Conservation (phyloP, 768 basidiomycete genomes). For the Lanmaoa rubissima region DNA sequence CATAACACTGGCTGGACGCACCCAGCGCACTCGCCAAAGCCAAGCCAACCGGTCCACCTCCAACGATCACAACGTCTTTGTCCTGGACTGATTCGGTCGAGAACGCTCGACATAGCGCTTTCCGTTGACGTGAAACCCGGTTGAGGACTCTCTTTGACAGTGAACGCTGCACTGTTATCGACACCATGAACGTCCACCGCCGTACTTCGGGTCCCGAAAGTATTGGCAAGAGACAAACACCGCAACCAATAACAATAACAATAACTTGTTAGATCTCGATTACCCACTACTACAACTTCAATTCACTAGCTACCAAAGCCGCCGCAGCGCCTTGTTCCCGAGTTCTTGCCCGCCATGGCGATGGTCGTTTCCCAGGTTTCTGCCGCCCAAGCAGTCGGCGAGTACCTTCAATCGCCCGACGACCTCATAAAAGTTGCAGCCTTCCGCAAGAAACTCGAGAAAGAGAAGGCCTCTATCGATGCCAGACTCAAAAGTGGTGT, state of each 20-base stretch:
- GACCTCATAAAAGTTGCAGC: slow-evolving; percentile 87
- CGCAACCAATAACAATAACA: neutral
- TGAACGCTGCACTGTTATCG: slow-evolving; percentile 2
- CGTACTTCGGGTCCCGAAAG: too few relatives aligned
- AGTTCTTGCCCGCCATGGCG: slow-evolving; percentile 16
- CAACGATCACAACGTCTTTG: slow-evolving; percentile 90
- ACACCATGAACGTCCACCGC: slow-evolving; percentile 3
- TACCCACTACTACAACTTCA: neutral
- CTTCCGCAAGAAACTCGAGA: slow-evolving; percentile 91
- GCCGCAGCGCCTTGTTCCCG: too few relatives aligned
- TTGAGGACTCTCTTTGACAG: slow-evolving; percentile 4
- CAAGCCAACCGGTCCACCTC: slow-evolving; percentile 90
- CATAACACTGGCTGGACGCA: slow-evolving; percentile 35
- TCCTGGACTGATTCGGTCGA: slow-evolving; percentile 38
- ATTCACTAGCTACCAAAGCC: neutral
- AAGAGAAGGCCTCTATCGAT: slow-evolving; percentile 94
- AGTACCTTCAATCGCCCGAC: slow-evolving; percentile 90
- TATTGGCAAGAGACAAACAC: neutral
- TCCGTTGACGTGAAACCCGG: slow-evolving; percentile 5
- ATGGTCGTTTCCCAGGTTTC: slow-evolving; percentile 60
- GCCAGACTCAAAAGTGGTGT: slow-evolving; percentile 87
- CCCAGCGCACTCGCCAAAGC: slow-evolving; percentile 86
- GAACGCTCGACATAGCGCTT: slow-evolving; percentile 12
- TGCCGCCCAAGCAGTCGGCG: slow-evolving; percentile 82
- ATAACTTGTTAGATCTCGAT: too few relatives aligned